Base-by-base conservation (phyloP, 441 rosid species). In the Brassica balearica region DNA sequence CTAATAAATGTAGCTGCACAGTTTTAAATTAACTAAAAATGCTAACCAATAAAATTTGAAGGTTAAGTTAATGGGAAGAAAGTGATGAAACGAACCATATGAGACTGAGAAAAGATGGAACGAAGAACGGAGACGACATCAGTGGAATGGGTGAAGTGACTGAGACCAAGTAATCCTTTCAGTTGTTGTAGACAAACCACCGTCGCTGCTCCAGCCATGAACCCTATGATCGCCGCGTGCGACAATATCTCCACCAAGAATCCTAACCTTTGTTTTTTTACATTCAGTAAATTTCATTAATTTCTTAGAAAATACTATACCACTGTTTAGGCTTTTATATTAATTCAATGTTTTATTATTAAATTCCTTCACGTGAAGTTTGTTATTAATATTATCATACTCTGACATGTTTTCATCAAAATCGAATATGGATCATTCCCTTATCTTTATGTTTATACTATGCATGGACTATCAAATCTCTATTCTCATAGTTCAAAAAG, bases 191-290 rank as follows among this genome's bases (percentile, higher is more conserved):
- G 83, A 63, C 89, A 87, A 36, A 89, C 92, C 51, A 89, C 87
- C 2, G 92, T 87, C 27, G 92, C 92, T 12, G 92, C 92, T 58
- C 92, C 92, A 23, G 83, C 88, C 92, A 87, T 87, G 79, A 89
- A 89, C 65, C 92, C 92, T 68, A 89, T 84, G 36, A 89, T 89
- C 12, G 89, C 82, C 41, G 92, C 90, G 34, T 87, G 92, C 32
- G 92, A 89, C 65, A 89, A 55, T 75, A 89, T 86, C 61, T 87
- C 92, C 86, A 89, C 90, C 34, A 89, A 70, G 69, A 89, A 86
- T 17, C 90, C 92, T 51, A 89, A 82, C 73, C 92, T 27, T 19
- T 56, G 19, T 12, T 17, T 56, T 59, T 20, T 61, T 11, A 60
- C 65, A 61, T 60, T 60, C 65, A 23, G 4, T 62, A 12, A 0